phyloP scores from a whole-genome alignment of 1,139 yeast species.

The Magnusiomyces sp. region DNA sequence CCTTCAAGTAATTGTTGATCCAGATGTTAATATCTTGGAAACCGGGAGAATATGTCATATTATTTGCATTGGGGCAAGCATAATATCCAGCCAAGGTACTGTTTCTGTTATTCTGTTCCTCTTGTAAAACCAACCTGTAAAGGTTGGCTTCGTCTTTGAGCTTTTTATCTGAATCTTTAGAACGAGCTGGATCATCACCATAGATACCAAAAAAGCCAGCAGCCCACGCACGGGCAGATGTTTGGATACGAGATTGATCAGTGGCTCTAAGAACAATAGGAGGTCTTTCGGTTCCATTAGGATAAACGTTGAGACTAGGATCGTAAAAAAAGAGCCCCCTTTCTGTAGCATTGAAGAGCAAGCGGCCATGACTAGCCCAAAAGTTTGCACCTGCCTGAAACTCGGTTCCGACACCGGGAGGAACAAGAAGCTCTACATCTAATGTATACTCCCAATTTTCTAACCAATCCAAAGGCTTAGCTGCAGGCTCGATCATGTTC shows the following conservation, averaged over 20 bases:
- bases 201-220: slow-evolving; percentile 38
- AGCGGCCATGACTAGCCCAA: slow-evolving; percentile 37
- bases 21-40: slow-evolving; percentile 25
- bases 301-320: slow-evolving; percentile 24
- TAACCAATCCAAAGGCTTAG: slow-evolving; percentile 27
- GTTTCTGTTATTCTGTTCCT: slow-evolving; percentile 32
- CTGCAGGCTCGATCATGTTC: slow-evolving; percentile 26
- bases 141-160: slow-evolving; percentile 15
- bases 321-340: slow-evolving; percentile 21
- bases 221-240: slow-evolving; percentile 39
- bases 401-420: slow-evolving; percentile 35
- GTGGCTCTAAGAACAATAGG: slow-evolving; percentile 34
- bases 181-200: slow-evolving; percentile 24
- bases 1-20: slow-evolving; percentile 33
- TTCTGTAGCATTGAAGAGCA: slow-evolving; percentile 28
- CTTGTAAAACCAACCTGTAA: slow-evolving; percentile 30
- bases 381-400: slow-evolving; percentile 33
- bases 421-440: slow-evolving; percentile 31
- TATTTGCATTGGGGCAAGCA: slow-evolving; percentile 33
- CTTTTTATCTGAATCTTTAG: slow-evolving; percentile 8
- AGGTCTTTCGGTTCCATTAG: slow-evolving; percentile 30
- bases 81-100: slow-evolving; percentile 37
- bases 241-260: slow-evolving; percentile 34
- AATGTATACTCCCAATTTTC: slow-evolving; percentile 31
- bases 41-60: slow-evolving; percentile 20